Evolutionary conservation across 2,329 filamentous ascomycete genomes (phyloP).

Genomic region (Lasiodiplodia theobromae): DNA sequence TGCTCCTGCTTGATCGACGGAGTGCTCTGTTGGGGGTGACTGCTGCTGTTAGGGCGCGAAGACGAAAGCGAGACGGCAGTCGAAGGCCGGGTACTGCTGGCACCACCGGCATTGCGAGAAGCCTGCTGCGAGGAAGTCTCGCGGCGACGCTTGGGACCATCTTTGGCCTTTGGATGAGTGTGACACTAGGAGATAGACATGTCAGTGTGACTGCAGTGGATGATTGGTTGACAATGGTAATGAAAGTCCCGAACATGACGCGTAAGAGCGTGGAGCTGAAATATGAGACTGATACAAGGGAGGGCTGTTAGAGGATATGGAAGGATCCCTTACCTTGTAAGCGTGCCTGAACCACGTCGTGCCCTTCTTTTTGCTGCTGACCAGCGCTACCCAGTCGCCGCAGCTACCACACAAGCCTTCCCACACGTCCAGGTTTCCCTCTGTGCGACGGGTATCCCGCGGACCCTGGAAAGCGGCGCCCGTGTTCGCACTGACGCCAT

Average conservation of each 20-base stretch:
- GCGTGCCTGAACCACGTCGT: conserved; percentile 91
- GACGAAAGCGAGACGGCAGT: conserved; percentile 3
- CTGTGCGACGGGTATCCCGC: conserved; percentile 75
- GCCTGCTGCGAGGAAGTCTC: conserved; percentile 43
- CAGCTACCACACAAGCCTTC: conserved; percentile 80
- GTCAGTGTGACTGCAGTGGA: neutral
- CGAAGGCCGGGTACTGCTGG: conserved; percentile 6
- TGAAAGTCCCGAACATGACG: conserved; percentile 1
- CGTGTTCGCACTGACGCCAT: conserved; percentile 83
- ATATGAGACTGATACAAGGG: conserved; percentile 9
- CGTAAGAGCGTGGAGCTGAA: neutral
- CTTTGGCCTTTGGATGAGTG: conserved; percentile 53
- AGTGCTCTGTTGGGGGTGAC: conserved; percentile 2
- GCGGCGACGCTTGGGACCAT: conserved; percentile 51
- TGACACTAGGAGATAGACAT: conserved; percentile 43
- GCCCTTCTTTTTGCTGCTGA: conserved; percentile 90
- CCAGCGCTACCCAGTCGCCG: conserved; percentile 80
- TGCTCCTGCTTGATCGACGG: conserved; percentile 11
- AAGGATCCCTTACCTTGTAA: conserved; percentile 69
- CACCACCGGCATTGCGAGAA: neutral
- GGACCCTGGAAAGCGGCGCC: conserved; percentile 81
- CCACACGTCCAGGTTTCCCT: conserved; percentile 82
- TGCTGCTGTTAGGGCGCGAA: conserved; percentile 18
- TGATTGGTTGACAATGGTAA: conserved; percentile 1
- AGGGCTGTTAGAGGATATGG: conserved; percentile 13